Base-by-base conservation (phyloP, 257 asterid genomes). In the Solanum piurae region DNA sequence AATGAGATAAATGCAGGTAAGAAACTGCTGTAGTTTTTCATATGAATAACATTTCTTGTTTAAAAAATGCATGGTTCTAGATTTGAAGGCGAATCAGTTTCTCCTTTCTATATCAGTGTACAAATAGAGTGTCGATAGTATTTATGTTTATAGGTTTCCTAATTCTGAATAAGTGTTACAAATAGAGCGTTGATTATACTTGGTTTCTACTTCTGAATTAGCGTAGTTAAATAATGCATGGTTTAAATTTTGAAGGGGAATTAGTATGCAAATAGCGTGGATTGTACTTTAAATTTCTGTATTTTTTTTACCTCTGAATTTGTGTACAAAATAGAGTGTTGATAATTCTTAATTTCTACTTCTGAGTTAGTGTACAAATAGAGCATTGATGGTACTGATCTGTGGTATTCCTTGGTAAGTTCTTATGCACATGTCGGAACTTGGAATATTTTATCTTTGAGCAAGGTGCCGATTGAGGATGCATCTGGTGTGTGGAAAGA, bases 1-100 rank as follows among this genome's bases (percentile, higher is more conserved):
- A 97, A 97, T 84, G 99, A 97, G 93, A 97, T 97, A 86, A 97
- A 97, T 93, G 98, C 99, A 91, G 99, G 99, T 95, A 88, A 87
- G 82, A 77, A 40, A 44, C 46, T 91, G 29, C 58, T 69, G 14
- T 77, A 42, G 40, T 71, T n/a, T 10, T 52, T 18, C 34, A 16
- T 37, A 13, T 87, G 83, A 69, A 58, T 49, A 34, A 60, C 27
- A 33, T 88, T 42, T 52, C 55, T 49, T 58, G 29, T 76, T 76
- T 6, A 38, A 38, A n/a, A 34, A 38, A 44, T 27, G 85, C 2
- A 0, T 80, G 66, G 38, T 79, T 46, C 31, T 27, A 1, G 66
- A 27, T 79, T 46, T 79, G 66, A 27, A 46, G 85, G 62, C 25
- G n/a, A 25, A 42, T 2, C 42, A 23, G 23, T 76, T 38, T 38